Evolutionary conservation across 1,139 yeast genomes (phyloP), one percentile per base, ranked within the genome.

Genomic region (Zhuliangozyma parablackwelliae): DNA sequence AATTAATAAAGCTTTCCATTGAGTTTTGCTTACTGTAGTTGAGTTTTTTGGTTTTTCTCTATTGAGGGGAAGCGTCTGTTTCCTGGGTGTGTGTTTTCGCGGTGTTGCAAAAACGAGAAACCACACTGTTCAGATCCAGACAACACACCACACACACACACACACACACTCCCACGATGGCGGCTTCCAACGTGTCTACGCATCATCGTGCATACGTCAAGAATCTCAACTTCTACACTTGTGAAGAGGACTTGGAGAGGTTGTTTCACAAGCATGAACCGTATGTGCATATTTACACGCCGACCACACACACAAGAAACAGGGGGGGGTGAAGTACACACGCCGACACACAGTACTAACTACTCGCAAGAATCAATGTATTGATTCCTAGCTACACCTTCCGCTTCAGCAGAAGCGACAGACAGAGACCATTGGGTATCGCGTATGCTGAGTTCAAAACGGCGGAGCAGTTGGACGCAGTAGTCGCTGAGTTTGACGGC

Each of bases 191-290:
- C 10, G 7, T 9, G 24, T 7, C 7, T 9, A 9, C 9, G 3
- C 24, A 23, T 23, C 35, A 36, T 26, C 38, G 49, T 69, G 83
- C 92, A 49, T 92, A 85, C 69, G 88, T 87, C 57, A 92, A 92
- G 79, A 89, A 92, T 80, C 73, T 92, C 55, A 82, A 78, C 53
- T 53, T 73, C 42, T 92, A 82, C 49, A 76, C 78, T 61, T 58
- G 81, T 40, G 86, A 82, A 54, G 86, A 80, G 45, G 83, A 84
- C 59, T 81, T 92, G 57, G 74, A 72, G 57, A 80, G 78, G 49
- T 67, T 87, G 57, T 92, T 92, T 61, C 65, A 69, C 54, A 71
- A 80, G 51, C 79, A 56, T 61, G 97, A 45, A 21, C 49, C 49
- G 50, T 45, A 41, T 16, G 50, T 47, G 28, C 10, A 12, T 10